Percentiles rank a stretch among this genome's conserved stretches.
Conservation (phyloP, 2,329 filamentous ascomycete genomes). For the Gnomoniopsis smithogilvyi region DNA sequence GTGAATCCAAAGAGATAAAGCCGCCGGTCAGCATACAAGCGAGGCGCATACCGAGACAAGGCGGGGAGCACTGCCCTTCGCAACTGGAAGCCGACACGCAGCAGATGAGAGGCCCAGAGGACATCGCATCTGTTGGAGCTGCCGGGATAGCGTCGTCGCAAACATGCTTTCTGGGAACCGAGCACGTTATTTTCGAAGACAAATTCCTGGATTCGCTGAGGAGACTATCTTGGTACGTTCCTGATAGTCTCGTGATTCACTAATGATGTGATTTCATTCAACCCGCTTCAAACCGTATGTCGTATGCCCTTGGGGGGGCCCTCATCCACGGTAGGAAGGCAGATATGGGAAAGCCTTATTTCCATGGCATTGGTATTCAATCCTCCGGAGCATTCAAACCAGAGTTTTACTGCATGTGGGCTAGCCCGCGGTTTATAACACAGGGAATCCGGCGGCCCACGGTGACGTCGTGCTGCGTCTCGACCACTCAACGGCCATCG, state of each 20-base stretch:
- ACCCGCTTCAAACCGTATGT: background rate
- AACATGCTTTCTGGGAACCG: background rate
- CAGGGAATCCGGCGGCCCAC: conserved; percentile 3
- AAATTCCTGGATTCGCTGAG: background rate
- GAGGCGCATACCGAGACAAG: background rate
- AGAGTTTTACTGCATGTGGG: background rate
- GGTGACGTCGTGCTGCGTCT: conserved; percentile 18
- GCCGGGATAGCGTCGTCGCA: background rate
- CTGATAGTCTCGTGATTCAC: background rate
- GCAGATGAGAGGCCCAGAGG: background rate
- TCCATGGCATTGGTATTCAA: background rate
- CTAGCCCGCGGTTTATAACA: background rate
- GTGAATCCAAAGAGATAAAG: background rate
- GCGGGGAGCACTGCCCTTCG: background rate
- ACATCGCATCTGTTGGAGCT: background rate
- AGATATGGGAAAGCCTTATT: background rate
- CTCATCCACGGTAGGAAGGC: too few species aligned
- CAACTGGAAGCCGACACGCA: background rate
- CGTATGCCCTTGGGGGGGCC: too few species aligned
- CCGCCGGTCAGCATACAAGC: background rate
- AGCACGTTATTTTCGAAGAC: background rate
- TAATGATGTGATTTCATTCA: background rate
- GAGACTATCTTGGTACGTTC: background rate
- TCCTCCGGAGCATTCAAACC: conserved; percentile 6
- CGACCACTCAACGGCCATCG: conserved; percentile 11